phyloP scores from a whole-genome alignment of 1,139 yeast genomes.

The Candida sp. region DNA sequence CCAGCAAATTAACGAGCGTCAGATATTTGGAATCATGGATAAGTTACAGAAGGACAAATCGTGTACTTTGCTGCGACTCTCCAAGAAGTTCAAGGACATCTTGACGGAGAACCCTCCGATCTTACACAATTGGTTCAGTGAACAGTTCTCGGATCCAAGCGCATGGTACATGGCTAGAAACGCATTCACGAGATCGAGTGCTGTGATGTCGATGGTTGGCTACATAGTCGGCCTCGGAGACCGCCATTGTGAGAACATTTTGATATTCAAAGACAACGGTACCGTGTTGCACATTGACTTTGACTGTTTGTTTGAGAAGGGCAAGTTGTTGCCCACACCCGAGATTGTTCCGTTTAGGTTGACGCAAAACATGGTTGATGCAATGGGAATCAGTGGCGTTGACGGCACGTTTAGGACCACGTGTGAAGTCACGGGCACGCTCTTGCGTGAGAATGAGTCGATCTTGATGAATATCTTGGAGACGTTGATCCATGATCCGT shows the following conservation, averaged over 20 bases:
- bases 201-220: constrained; percentile 99
- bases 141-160: constrained; percentile 88
- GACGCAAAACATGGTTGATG: constrained; percentile 89
- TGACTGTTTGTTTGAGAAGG: constrained; percentile 93
- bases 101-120: constrained; percentile 67
- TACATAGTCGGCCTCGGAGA: constrained; percentile 92
- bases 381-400: constrained; percentile 87
- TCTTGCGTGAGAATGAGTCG: constrained; percentile 83
- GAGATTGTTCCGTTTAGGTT: constrained; percentile 95
- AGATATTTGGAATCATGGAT: constrained; percentile 36
- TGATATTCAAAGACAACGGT: constrained; percentile 77
- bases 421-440: constrained; percentile 80
- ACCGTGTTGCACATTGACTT: constrained; percentile 93
- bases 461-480: constrained; percentile 90
- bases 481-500: constrained; percentile 92
- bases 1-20: constrained; percentile 31
- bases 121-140: constrained; percentile 85
- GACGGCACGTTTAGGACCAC: constrained; percentile 90
- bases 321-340: constrained; percentile 73
- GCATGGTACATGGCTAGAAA: constrained; percentile 86
- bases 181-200: constrained; percentile 76
- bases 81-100: constrained; percentile 34
- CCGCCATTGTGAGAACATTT: constrained; percentile 91
- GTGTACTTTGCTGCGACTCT: constrained; percentile 19
- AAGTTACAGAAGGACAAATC: constrained; percentile 40